Base-by-base conservation (phyloP, 164 flowering plant genomes). In the Akebia trifoliata region DNA sequence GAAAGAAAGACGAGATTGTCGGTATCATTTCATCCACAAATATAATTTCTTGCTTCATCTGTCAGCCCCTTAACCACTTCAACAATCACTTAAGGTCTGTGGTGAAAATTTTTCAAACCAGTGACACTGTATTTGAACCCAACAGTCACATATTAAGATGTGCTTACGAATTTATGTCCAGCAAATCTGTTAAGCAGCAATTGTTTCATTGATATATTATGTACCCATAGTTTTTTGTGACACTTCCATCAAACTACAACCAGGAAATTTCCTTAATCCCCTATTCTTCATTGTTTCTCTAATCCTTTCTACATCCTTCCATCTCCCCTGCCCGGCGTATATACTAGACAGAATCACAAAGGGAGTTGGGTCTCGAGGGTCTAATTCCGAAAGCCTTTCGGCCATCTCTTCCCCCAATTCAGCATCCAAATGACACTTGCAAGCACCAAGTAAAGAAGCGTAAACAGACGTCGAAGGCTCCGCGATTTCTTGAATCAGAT, bases 371-470 rank as follows among this genome's bases (percentile, higher is more conserved):
- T 77, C 74, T n/a, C 68, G 74, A 8, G 87, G 97, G 38, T 83
- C 85, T 51, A 81, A 52, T 45, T 73, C 73, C 26, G 48, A 46
- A 32, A 85, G 73, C 57, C 63, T 76, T 58, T 49, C 56, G 40
- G 82, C 83, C 76, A 79, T 74, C 71, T 82, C 80, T 69, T 85
- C 81, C 29, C 84, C 90, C 7, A 83, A 48, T 42, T 71, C 73
- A 9, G 70, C 46, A 73, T 87, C 69, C 45, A 62, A 61, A 60
- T 82, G 73, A 40, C 30, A 51, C 51, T 57, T 62, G 62, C 77
- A 82, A 44, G 88, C 86, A 54, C 88, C 85, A 56, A 83, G 88
- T 59, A 90, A 54, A 45, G 85, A 81, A 54, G 87, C 67, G 59
- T 69, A 77, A 48, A 67, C 69, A 46, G 85, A 74, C 35, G 67